These are phyloP conservation scores for Melocanna baccifera DNA, from an alignment of 176 grass and related monocot genomes.

Conservation along the genomic window DNA sequence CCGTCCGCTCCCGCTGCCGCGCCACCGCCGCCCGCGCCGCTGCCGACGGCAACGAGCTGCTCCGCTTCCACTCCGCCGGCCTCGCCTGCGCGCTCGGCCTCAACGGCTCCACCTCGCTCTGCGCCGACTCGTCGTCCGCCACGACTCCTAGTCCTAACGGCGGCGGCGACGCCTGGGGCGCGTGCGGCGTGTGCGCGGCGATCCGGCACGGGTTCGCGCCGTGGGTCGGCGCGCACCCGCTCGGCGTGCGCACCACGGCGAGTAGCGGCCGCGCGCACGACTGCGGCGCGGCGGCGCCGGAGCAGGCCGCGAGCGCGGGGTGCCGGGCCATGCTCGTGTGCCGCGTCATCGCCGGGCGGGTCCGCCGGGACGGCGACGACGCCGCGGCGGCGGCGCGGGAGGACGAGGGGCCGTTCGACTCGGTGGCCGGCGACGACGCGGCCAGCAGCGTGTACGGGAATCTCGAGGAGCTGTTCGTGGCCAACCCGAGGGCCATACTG, in stretches of 20 bases:
- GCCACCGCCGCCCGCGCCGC: conserved; percentile 41
- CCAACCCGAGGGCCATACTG: conserved; percentile 88
- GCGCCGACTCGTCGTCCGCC: background rate
- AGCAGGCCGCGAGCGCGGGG: background rate
- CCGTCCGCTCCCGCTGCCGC: conserved; percentile 57
- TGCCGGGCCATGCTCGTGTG: conserved; percentile 86
- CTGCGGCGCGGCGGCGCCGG: background rate
- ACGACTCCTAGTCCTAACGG: accelerated
- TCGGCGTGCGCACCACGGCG: conserved; percentile 68
- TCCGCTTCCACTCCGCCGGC: conserved; percentile 75
- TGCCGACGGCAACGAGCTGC: conserved; percentile 95
- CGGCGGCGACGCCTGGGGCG: background rate
- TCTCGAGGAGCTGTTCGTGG: conserved; percentile 90
- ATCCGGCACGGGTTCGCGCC: conserved; percentile 74
- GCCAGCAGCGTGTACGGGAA: conserved; percentile 46
- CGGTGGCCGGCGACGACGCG: conserved; percentile 55
- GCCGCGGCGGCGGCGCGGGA: background rate
- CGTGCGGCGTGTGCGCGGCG: conserved; percentile 43
- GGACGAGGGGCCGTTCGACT: conserved; percentile 54
- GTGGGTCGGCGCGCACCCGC: conserved; percentile 35
- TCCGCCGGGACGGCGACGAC: conserved; percentile 4
- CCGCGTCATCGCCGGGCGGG: conserved; percentile 87
- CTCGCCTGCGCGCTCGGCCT: conserved; percentile 73
- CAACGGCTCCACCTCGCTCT: conserved; percentile 52
- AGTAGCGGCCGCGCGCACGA: conserved; percentile 78